These are phyloP conservation scores for Cercophora sp. DNA, from an alignment of 495 filamentous ascomycete genomes.

Conservation along the genomic window DNA sequence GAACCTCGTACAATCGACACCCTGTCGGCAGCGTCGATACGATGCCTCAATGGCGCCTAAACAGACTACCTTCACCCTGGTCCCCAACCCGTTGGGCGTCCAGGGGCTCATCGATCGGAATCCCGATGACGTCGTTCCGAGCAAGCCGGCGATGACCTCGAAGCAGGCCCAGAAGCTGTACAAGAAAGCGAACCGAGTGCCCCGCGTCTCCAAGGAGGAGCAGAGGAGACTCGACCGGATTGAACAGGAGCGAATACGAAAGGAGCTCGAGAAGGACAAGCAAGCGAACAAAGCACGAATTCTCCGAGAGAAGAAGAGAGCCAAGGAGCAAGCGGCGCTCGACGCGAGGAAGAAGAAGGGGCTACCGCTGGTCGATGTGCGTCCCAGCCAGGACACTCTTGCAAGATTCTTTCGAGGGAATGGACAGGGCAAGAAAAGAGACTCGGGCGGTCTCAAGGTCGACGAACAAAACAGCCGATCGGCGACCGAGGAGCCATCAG, in stretches of 20 bases:
- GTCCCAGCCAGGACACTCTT: constrained; percentile 43
- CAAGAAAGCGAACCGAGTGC: constrained; percentile 26
- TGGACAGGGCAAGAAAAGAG: constrained; percentile 21
- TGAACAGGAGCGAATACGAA: constrained; percentile 43
- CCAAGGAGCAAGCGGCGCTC: constrained; percentile 32
- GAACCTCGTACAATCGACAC: too few relatives aligned
- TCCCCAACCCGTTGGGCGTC: constrained; percentile 23
- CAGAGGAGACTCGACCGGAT: constrained; percentile 35
- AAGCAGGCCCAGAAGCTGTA: constrained; percentile 43
- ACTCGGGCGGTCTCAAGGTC: constrained; percentile 7
- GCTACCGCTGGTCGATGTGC: constrained; percentile 36
- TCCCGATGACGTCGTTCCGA: neutral
- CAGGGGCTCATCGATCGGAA: constrained; percentile 19
- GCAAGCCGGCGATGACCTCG: constrained; percentile 39
- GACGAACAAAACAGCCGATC: constrained; percentile 10
- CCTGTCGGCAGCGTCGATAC: neutral
- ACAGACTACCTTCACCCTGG: constrained; percentile 24
- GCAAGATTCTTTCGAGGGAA: constrained; percentile 35
- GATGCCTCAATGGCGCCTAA: constrained; percentile 17
- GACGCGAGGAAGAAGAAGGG: constrained; percentile 39
- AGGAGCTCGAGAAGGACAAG: constrained; percentile 44
- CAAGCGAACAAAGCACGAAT: constrained; percentile 30
- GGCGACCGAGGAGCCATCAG: too few relatives aligned
- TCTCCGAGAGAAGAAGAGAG: constrained; percentile 41
- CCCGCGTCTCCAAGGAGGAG: constrained; percentile 39